phyloP scores from a whole-genome alignment of 148 eudicot genomes.

The Mesembryanthemum crystallinum region DNA sequence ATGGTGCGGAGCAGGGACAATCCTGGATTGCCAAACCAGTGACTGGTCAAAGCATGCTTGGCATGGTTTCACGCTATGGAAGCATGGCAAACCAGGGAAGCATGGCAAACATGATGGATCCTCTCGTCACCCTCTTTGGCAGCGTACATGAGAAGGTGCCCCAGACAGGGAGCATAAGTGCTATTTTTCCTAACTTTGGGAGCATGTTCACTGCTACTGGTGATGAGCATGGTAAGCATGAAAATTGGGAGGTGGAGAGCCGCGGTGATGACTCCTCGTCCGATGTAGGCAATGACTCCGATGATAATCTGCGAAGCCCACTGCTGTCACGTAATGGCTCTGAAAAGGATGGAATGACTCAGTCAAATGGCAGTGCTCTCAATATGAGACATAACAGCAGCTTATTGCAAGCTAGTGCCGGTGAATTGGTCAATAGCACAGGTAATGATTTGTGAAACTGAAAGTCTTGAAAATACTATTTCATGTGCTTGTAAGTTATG shows the following conservation, averaged over 20 bases:
- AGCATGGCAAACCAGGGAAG: conserved; percentile 58
- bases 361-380: conserved; percentile 32
- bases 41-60: conserved; percentile 62
- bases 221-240: conserved; percentile 38
- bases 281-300: conserved; percentile 50
- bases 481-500: background rate
- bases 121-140: conserved; percentile 77
- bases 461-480: background rate
- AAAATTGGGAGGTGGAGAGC: conserved; percentile 60
- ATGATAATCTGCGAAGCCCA: conserved; percentile 64
- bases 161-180: conserved; percentile 66
- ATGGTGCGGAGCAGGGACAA: conserved; percentile 73
- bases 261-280: conserved; percentile 34
- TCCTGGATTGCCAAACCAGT: conserved; percentile 88
- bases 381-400: conserved; percentile 37
- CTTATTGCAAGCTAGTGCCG: conserved; percentile 31
- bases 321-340: conserved; percentile 64
- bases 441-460: conserved; percentile 25
- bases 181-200: conserved; percentile 67
- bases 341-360: conserved; percentile 30
- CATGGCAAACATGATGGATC: conserved; percentile 62
- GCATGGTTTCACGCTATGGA: conserved; percentile 46
- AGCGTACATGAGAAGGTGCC: conserved; percentile 83
- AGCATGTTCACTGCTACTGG: conserved; percentile 66
- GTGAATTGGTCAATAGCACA: conserved; percentile 49